phyloP scores from a whole-genome alignment of 140 eudicot genomes.

The Cichorium intybus region DNA sequence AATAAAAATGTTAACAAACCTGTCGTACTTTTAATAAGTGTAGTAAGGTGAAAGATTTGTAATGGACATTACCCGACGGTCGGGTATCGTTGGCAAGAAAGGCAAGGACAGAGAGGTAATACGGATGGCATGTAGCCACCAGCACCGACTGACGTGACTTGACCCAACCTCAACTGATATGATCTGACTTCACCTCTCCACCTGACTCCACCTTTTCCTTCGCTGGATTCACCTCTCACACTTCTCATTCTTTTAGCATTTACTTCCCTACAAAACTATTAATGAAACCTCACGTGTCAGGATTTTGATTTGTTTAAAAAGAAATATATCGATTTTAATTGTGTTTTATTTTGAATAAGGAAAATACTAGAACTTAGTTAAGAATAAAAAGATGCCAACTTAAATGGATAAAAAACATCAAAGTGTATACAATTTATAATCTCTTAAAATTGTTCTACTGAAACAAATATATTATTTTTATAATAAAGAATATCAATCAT shows the following conservation, averaged over 20 bases:
- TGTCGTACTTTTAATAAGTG: background rate
- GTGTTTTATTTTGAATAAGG: too few relatives aligned
- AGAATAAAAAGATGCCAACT: too few relatives aligned
- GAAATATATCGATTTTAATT: too few relatives aligned
- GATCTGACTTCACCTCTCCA: constrained; percentile 18
- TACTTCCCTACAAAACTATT: background rate
- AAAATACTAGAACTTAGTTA: too few relatives aligned
- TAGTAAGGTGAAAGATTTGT: background rate
- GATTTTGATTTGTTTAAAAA: background rate
- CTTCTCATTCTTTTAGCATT: constrained; percentile 14
- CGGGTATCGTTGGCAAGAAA: constrained; percentile 1
- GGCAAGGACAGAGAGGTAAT: background rate
- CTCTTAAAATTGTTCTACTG: too few relatives aligned
- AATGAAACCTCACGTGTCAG: background rate
- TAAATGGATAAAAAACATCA: too few relatives aligned
- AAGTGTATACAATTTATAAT: too few relatives aligned
- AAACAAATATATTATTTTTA: too few relatives aligned
- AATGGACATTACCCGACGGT: constrained; percentile 23
- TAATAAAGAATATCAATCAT: too few relatives aligned
- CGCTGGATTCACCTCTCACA: constrained; percentile 1
- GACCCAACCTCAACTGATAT: constrained; percentile 12
- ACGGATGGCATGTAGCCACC: constrained; percentile 13
- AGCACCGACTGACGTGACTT: constrained; percentile 30
- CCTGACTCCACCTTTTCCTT: constrained; percentile 11
- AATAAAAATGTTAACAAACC: too few relatives aligned